These are phyloP conservation scores for Tricholoma hemisulphureum DNA, from an alignment of 768 basidiomycete genomes.

Conservation along the genomic window DNA sequence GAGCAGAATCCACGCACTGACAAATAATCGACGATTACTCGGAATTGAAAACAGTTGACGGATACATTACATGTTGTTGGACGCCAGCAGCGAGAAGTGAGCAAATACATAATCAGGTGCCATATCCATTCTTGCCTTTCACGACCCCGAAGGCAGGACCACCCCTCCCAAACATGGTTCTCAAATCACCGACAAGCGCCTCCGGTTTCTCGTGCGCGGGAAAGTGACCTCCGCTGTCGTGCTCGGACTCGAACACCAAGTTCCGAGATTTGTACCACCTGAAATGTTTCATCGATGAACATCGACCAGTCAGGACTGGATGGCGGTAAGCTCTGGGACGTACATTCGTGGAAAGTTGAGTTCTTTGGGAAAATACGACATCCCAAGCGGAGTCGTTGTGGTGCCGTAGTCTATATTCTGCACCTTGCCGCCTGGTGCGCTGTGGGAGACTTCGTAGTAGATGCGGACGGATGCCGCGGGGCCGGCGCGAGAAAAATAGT, in stretches of 20 bases:
- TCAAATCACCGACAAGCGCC: constrained; percentile 39
- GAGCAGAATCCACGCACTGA: too few species aligned
- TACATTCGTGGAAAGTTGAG: constrained; percentile 25
- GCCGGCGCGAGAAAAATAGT: constrained; percentile 57
- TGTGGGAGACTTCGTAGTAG: constrained; percentile 46
- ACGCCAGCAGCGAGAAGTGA: background rate
- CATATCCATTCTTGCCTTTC: constrained; percentile 32
- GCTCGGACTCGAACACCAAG: constrained; percentile 29
- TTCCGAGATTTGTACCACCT: constrained; percentile 21
- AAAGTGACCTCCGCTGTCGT: constrained; percentile 46
- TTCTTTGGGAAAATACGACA: constrained; percentile 50
- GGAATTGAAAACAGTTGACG: too few species aligned
- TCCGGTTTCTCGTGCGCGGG: constrained; percentile 42
- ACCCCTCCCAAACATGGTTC: constrained; percentile 43
- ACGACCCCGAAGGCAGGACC: constrained; percentile 41
- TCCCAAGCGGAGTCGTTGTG: constrained; percentile 43
- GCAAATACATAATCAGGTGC: background rate
- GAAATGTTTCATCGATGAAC: background rate
- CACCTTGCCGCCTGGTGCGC: constrained; percentile 2
- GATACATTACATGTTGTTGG: constrained; percentile 1
- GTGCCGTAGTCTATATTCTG: background rate
- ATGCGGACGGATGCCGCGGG: constrained; percentile 57
- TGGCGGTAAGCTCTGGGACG: constrained; percentile 1
- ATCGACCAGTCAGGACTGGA: background rate
- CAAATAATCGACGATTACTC: too few species aligned